These are phyloP conservation scores for Pichia phayaonensis DNA, from an alignment of 805 yeast species.

Conservation along the genomic window DNA sequence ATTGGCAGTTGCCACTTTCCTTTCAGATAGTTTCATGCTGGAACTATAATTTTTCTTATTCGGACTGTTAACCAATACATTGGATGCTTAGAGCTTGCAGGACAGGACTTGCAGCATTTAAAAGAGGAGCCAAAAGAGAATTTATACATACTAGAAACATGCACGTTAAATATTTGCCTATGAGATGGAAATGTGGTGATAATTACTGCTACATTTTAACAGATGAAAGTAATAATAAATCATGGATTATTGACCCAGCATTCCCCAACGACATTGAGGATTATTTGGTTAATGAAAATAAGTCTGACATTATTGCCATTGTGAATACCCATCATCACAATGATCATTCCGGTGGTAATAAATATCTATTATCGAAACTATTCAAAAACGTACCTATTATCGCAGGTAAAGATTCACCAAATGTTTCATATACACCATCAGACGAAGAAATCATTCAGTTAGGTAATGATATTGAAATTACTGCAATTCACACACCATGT, in stretches of 20 bases:
- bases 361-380: conserved; percentile 21
- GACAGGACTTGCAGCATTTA: not conserved
- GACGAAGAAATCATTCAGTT: conserved; percentile 54
- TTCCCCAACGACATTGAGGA: conserved; percentile 65
- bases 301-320: conserved; percentile 57
- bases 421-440: conserved; percentile 62
- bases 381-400: conserved; percentile 54
- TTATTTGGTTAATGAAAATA: conserved; percentile 24
- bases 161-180: conserved; percentile 78
- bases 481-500: conserved; percentile 92
- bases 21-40: not conserved
- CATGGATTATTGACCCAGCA: conserved; percentile 93
- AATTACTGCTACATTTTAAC: conserved; percentile 78
- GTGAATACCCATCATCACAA: conserved; percentile 96
- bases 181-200: conserved; percentile 94
- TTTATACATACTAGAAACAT: conserved; percentile 37
- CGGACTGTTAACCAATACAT: not conserved
- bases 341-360: conserved; percentile 91
- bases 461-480: conserved; percentile 57
- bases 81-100: not conserved
- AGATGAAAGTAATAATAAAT: conserved; percentile 55
- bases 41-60: not conserved
- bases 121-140: not conserved
- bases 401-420: conserved; percentile 78
- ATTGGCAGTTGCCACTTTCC: not conserved